phyloP scores from a whole-genome alignment of 1,139 yeast genomes.

The Candida tropicalis region DNA sequence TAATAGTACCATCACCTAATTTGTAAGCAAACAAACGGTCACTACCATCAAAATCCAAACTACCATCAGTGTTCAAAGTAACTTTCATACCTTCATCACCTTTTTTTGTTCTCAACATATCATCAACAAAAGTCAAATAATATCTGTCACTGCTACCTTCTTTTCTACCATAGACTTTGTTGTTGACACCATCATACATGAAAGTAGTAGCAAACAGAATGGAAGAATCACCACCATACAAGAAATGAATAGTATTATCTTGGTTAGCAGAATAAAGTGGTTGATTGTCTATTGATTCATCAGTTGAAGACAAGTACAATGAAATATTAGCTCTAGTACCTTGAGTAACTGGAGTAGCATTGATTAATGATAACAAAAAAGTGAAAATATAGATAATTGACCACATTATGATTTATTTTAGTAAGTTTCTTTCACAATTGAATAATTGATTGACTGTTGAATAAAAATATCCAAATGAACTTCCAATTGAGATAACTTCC shows the following conservation, averaged over 20 bases:
- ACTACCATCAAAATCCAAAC: constrained; percentile 2
- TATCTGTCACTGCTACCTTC: neutral
- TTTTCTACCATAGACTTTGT: neutral
- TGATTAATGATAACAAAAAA: neutral
- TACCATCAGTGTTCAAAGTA: neutral
- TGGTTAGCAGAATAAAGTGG: neutral
- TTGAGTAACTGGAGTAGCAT: neutral
- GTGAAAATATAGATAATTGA: neutral
- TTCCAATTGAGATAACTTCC: neutral
- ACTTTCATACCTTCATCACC: neutral
- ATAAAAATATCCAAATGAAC: neutral
- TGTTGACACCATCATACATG: neutral
- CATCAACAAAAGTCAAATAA: constrained; percentile 1
- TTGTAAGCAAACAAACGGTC: neutral
- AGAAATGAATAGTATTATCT: neutral
- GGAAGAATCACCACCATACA: neutral
- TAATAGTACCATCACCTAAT: neutral
- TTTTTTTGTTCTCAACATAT: neutral
- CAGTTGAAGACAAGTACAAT: neutral
- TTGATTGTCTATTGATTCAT: neutral
- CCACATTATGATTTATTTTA: too few relatives aligned
- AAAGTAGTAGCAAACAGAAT: neutral
- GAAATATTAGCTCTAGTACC: constrained; percentile 3
- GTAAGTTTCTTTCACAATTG: too few relatives aligned
- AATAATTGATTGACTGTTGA: neutral